Percentiles rank a stretch among this genome's conserved stretches.
These are phyloP conservation scores for Cruciata laevipes DNA, from an alignment of 257 asterid genomes.

Conservation along the genomic window DNA sequence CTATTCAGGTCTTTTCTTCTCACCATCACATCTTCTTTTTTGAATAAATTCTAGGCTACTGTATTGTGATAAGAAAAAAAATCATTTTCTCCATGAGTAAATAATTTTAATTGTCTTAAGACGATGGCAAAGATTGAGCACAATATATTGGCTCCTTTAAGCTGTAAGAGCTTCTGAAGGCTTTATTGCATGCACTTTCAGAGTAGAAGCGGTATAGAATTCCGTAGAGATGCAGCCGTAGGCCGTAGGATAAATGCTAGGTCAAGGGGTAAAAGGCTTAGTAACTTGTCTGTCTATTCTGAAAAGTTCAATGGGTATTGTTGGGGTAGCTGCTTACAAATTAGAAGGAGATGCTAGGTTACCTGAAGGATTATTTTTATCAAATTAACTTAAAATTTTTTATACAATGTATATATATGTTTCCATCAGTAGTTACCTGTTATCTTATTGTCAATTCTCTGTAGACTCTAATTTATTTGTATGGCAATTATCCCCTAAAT, in stretches of 20 bases:
- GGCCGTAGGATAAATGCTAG: background rate
- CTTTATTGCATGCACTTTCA: background rate
- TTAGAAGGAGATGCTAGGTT: conserved; percentile 1
- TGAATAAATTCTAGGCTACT: background rate
- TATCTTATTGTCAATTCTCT: background rate
- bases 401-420: background rate
- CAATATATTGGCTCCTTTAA: background rate
- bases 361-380: background rate
- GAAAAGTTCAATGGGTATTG: background rate
- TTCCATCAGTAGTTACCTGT: background rate
- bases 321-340: background rate
- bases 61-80: background rate
- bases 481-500: background rate
- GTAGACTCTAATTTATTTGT: too few species aligned
- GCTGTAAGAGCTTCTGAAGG: background rate
- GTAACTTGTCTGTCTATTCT: background rate
- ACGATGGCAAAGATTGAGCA: background rate
- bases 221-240: background rate
- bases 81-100: background rate
- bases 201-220: background rate
- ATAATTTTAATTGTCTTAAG: background rate
- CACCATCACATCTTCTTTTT: background rate
- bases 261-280: background rate
- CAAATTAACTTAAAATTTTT: background rate
- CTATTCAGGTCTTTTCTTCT: conserved; percentile 57